Evolutionary conservation across 176 grass and related monocot species (phyloP).

Genomic region (Dendrocalamus sinicus): DNA sequence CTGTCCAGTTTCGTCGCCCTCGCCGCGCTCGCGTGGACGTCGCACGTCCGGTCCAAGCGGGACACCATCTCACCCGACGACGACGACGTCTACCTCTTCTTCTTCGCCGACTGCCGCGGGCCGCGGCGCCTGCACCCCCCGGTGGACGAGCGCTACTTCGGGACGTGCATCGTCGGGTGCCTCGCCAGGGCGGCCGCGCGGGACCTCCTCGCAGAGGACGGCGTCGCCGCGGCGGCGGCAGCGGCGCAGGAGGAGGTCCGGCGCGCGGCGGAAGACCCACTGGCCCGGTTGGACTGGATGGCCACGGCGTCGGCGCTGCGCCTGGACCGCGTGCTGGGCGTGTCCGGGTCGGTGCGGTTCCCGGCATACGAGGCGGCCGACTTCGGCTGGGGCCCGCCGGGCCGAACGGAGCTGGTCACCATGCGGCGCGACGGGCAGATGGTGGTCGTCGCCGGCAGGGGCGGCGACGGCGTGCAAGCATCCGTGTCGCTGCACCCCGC

Average conservation of each 20-base stretch:
- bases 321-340: slow-evolving; percentile 2
- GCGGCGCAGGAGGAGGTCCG: slow-evolving; percentile 32
- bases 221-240: not conserved
- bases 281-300: slow-evolving; percentile 44
- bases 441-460: slow-evolving; percentile 38
- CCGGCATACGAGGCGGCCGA: slow-evolving; percentile 48
- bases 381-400: slow-evolving; percentile 54
- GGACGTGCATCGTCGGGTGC: slow-evolving; percentile 45
- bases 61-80: not conserved
- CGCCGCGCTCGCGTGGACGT: slow-evolving; percentile 36
- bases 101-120: slow-evolving; percentile 53
- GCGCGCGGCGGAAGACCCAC: slow-evolving; percentile 13
- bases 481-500: slow-evolving; percentile 29
- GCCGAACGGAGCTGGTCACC: slow-evolving; percentile 44
- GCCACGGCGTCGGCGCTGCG: not conserved
- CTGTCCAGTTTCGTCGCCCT: slow-evolving; percentile 53
- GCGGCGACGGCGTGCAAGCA: slow-evolving; percentile 8
- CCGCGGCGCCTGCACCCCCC: slow-evolving; percentile 37
- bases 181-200: not conserved
- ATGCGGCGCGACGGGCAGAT: slow-evolving; percentile 48
- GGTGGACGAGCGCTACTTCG: slow-evolving; percentile 41
- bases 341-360: slow-evolving; percentile 44
- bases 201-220: not conserved
- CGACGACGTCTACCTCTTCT: slow-evolving; percentile 49
- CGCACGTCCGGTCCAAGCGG: slow-evolving; percentile 40